Conservation (phyloP, 2,329 filamentous ascomycete species). For the Beauveria asiatica region DNA sequence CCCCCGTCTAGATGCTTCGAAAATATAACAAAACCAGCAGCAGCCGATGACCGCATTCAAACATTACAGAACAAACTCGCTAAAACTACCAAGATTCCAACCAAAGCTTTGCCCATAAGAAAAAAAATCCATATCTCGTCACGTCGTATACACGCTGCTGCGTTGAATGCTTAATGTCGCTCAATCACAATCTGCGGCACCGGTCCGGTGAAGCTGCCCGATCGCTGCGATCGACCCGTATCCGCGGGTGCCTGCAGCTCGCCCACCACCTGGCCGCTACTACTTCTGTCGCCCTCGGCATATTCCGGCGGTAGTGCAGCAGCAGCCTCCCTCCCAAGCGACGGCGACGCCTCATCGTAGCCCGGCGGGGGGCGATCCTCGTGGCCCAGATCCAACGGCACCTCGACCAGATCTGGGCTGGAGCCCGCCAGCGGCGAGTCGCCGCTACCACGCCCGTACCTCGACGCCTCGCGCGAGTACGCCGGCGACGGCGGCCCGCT, state of each 20-base stretch:
- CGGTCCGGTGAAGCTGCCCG: not conserved
- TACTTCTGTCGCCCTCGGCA: conserved; percentile 21
- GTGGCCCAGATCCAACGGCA: conserved; percentile 41
- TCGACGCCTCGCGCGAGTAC: conserved; percentile 6
- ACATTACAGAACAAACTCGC: not conserved
- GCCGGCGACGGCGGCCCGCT: conserved; percentile 35
- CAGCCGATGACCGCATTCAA: not conserved
- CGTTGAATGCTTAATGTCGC: not conserved
- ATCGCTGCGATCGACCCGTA: not conserved
- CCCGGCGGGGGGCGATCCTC: conserved; percentile 34
- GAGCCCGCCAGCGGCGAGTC: conserved; percentile 30
- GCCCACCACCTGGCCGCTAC: not conserved
- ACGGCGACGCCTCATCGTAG: conserved; percentile 40
- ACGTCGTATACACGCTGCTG: not conserved
- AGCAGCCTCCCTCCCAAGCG: conserved; percentile 13
- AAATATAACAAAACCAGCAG: not conserved
- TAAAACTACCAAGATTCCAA: not conserved
- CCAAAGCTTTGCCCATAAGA: not conserved
- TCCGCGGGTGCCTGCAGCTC: not conserved
- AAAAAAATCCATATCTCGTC: not conserved
- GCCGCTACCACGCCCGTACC: not conserved
- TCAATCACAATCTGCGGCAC: conserved; percentile 15
- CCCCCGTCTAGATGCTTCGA: not conserved
- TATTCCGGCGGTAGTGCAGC: conserved; percentile 43
- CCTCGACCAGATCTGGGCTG: conserved; percentile 44